Conservation (phyloP, 352 stramenopile genomes). For the Pythium grandisporangium region DNA sequence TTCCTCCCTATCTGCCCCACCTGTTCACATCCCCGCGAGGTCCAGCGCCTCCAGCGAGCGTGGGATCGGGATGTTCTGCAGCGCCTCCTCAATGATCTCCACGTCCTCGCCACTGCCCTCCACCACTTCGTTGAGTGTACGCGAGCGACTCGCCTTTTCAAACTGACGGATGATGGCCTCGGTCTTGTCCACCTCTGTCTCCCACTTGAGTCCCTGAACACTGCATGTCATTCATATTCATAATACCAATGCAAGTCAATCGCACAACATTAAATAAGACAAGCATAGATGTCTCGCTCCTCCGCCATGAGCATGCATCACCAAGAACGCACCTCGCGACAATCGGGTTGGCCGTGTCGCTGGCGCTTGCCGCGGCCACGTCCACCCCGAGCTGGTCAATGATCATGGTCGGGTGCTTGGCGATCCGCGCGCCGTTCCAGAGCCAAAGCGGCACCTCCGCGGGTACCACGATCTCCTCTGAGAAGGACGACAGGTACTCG, state of each 20-base stretch:
- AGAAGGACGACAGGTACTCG: conserved; percentile 74
- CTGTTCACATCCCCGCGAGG: too few species aligned
- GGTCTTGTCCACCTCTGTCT: conserved; percentile 75
- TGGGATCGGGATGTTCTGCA: conserved; percentile 59
- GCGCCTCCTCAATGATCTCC: conserved; percentile 46
- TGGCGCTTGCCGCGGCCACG: conserved; percentile 21
- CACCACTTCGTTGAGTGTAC: conserved; percentile 33
- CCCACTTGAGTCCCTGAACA: conserved; percentile 46
- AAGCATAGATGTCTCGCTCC: background rate
- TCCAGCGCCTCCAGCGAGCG: conserved; percentile 72
- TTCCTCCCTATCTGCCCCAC: too few species aligned
- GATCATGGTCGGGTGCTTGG: conserved; percentile 84
- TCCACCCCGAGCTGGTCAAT: conserved; percentile 62
- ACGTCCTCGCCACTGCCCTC: conserved; percentile 48
- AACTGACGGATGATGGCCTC: conserved; percentile 77
- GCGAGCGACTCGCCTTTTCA: conserved; percentile 64
- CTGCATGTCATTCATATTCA: conserved; percentile 10
- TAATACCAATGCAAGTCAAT: background rate
- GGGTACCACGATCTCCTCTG: conserved; percentile 76
- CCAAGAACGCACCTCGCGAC: background rate
- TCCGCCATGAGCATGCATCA: background rate
- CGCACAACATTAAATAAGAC: background rate
- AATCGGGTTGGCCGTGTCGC: conserved; percentile 16
- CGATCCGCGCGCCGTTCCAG: conserved; percentile 75
- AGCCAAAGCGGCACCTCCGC: conserved; percentile 69